A percentile compares a stretch with the other conserved stretches of the same genome.
Evolutionary conservation across 148 eudicot genomes (phyloP).

Genomic region (Polygonum maritimum): DNA sequence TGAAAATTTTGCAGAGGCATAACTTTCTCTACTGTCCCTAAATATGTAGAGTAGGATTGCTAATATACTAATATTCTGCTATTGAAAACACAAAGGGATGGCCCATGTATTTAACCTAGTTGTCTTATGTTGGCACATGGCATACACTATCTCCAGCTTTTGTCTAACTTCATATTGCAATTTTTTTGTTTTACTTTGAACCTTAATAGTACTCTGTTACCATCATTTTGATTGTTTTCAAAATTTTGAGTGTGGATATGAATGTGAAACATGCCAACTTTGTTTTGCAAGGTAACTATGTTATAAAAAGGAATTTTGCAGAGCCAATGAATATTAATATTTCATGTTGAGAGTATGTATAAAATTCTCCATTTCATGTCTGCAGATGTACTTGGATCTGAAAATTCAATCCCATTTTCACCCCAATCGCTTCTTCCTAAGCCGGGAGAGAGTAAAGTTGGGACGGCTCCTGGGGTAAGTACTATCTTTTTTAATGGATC

Average conservation of each 20-base stretch:
- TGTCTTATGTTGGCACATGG: not conserved
- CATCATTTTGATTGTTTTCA: not conserved
- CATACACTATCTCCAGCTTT: not conserved
- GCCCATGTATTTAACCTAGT: not conserved
- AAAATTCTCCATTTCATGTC: not conserved
- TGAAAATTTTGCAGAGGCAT: no score
- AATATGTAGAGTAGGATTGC: no score
- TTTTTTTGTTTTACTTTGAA: not conserved
- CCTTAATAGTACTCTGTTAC: not conserved
- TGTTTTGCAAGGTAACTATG: not conserved
- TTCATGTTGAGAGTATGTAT: not conserved
- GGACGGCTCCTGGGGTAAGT: slow-evolving; percentile 56
- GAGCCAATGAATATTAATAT: not conserved
- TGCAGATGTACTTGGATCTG: slow-evolving; percentile 66
- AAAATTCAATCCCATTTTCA: slow-evolving; percentile 77
- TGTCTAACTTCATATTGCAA: not conserved
- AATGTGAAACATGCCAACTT: not conserved
- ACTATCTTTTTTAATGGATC: not conserved
- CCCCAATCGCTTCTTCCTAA: slow-evolving; percentile 96
- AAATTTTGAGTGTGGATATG: not conserved
- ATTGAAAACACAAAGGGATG: not conserved
- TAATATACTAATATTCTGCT: not conserved
- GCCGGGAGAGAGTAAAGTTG: slow-evolving; percentile 77
- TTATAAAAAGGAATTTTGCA: not conserved
- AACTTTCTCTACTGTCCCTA: no score